These are phyloP conservation scores for Leucoagaricus sp. DNA, from an alignment of 1,284 basidiomycete species.

Conservation along the genomic window DNA sequence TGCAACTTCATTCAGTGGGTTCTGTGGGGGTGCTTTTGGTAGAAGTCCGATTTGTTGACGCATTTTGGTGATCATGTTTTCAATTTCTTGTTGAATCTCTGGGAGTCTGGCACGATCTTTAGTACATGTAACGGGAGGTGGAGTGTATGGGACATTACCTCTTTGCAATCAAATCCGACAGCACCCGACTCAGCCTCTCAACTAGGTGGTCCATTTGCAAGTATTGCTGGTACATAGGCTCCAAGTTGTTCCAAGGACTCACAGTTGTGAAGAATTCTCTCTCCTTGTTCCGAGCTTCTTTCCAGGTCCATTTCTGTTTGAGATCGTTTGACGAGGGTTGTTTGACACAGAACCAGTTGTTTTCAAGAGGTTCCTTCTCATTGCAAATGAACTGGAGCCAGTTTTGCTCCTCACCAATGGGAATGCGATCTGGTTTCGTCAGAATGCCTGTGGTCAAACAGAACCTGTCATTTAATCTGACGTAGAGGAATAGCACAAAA, in stretches of 20 bases:
- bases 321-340: constrained; percentile 59
- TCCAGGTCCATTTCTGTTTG: constrained; percentile 51
- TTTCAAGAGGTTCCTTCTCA: constrained; percentile 48
- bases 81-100: constrained; percentile 45
- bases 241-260: constrained; percentile 53
- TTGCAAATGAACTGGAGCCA: constrained; percentile 61
- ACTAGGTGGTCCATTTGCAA: constrained; percentile 54
- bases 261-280: constrained; percentile 60
- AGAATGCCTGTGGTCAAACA: constrained; percentile 64
- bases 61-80: constrained; percentile 42
- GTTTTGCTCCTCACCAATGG: constrained; percentile 48
- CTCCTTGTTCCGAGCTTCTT: constrained; percentile 55
- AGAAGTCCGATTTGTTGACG: constrained; percentile 38
- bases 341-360: constrained; percentile 72
- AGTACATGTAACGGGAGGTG: constrained; percentile 14
- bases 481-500: too few relatives aligned
- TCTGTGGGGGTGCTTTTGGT: constrained; percentile 54
- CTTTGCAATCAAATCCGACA: constrained; percentile 54
- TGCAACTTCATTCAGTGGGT: constrained; percentile 58
- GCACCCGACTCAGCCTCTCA: constrained; percentile 46
- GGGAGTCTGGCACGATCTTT: constrained; percentile 52
- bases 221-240: constrained; percentile 41
- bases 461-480: not conserved
- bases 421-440: constrained; percentile 73
- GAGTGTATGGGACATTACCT: too few relatives aligned